Evolutionary conservation across 2,329 filamentous ascomycete genomes (phyloP).

Genomic region (Epichloe coenophiala): DNA sequence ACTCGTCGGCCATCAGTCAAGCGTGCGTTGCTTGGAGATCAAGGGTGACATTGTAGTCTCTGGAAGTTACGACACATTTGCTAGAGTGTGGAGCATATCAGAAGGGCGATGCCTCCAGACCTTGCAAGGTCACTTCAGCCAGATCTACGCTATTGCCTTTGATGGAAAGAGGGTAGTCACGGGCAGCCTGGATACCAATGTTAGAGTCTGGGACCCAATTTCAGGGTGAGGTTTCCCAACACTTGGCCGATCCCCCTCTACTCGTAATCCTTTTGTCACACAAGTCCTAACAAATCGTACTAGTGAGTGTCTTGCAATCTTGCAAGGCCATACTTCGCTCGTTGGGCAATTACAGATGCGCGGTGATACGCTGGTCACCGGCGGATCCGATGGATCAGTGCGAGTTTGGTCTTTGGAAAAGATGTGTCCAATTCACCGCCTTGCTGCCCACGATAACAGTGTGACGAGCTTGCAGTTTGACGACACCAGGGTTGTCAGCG

Average conservation of each 20-base stretch:
- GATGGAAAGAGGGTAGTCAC: slow-evolving; percentile 89
- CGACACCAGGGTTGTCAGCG: slow-evolving; percentile 86
- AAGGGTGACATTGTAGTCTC: slow-evolving; percentile 96
- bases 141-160: slow-evolving; percentile 97
- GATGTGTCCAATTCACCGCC: slow-evolving; percentile 81
- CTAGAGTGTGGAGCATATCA: slow-evolving; percentile 94
- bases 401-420: slow-evolving; percentile 89
- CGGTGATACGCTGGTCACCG: slow-evolving; percentile 86
- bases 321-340: slow-evolving; percentile 92
- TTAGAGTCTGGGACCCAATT: slow-evolving; percentile 87
- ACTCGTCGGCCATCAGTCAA: slow-evolving; percentile 87
- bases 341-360: slow-evolving; percentile 96
- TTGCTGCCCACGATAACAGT: slow-evolving; percentile 95
- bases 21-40: slow-evolving; percentile 88
- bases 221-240: slow-evolving; percentile 49
- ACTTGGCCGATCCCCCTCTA: too few species aligned
- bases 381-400: slow-evolving; percentile 90
- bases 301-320: slow-evolving; percentile 70
- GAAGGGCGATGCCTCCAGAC: slow-evolving; percentile 87
- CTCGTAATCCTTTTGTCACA: background rate
- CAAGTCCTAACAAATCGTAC: background rate
- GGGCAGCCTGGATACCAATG: slow-evolving; percentile 90
- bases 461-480: slow-evolving; percentile 97
- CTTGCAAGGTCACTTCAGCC: slow-evolving; percentile 87
- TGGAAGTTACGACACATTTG: slow-evolving; percentile 93